These are phyloP conservation scores for Sporobolomyces roseus DNA, from an alignment of 768 basidiomycete species.

Conservation along the genomic window DNA sequence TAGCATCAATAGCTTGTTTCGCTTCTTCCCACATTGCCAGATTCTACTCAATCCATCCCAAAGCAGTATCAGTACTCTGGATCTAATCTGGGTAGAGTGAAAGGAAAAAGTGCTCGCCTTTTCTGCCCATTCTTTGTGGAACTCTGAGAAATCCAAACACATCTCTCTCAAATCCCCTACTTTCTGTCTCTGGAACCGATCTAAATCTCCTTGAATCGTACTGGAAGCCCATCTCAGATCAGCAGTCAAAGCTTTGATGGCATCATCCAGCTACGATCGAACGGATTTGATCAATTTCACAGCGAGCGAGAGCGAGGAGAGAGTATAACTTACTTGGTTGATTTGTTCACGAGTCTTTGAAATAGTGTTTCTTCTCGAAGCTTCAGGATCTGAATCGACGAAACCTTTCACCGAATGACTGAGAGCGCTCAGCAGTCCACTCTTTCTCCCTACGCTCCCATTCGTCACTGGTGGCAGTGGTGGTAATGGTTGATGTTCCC, in stretches of 20 bases:
- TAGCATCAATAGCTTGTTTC: slow-evolving; percentile 81
- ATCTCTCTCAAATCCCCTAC: slow-evolving; percentile 93
- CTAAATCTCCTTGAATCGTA: slow-evolving; percentile 94
- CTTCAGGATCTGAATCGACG: slow-evolving; percentile 98
- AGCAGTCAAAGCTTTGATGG: slow-evolving; percentile 81
- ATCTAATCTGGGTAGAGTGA: neutral
- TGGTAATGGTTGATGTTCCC: slow-evolving; percentile 23
- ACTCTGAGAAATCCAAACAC: slow-evolving; percentile 80
- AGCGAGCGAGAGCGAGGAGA: neutral
- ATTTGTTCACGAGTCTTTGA: slow-evolving; percentile 91
- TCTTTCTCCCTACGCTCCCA: slow-evolving; percentile 1
- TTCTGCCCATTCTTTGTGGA: slow-evolving; percentile 94
- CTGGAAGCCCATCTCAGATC: slow-evolving; percentile 94
- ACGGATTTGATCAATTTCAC: neutral
- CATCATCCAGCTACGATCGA: slow-evolving; percentile 75
- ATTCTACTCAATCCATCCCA: slow-evolving; percentile 58
- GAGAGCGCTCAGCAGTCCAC: slow-evolving; percentile 69
- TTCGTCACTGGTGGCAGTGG: slow-evolving; percentile 18
- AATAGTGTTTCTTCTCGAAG: slow-evolving; percentile 84
- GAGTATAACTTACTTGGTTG: slow-evolving; percentile 66
- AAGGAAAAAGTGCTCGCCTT: slow-evolving; percentile 59
- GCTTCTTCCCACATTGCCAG: slow-evolving; percentile 96
- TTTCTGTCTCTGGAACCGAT: slow-evolving; percentile 97
- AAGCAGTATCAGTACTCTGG: neutral
- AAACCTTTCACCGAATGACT: slow-evolving; percentile 94